Evolutionary conservation across 148 eudicot species (phyloP), one percentile per base, ranked within the genome.

Genomic region (Heliamphora exappendiculata): DNA sequence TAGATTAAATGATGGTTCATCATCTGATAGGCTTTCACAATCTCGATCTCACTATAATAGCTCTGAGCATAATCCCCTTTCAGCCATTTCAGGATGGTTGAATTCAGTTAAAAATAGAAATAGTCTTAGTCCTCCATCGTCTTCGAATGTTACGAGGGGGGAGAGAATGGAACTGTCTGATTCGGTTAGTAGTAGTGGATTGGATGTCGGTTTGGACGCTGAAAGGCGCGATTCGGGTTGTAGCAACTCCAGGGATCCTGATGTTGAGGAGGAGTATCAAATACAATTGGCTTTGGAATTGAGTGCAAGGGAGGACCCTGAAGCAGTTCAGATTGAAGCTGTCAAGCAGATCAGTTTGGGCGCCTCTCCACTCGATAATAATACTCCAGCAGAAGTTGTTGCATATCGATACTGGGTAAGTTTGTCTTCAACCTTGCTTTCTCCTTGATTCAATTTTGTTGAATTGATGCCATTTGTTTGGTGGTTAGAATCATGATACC

Each of bases 261-360:
- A 78, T 50, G 33, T 84, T 0, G 92, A 94, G n/a, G n/a, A n/a
- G 81, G 93, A 94, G 84, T 89, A 89, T 82, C 97, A 92, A 71
- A 90, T 94, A 76, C 95, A 94, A 67, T 81, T 92, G 79, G 98
- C 98, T 76, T 81, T 94, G 86, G 96, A 89, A 82, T 75, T 94
- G 88, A 94, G 98, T 88, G 98, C 97, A 29, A 90, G 83, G 77
- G 98, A 94, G 86, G 98, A 94, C 71, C 98, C 98, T 28, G 98
- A 94, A 81, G 98, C 98, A 45, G 93, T 87, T 80, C 98, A 92
- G 84, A 94, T 94, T 83, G 98, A 94, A 84, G 98, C 93, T 63
- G 97, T 94, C 62, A 94, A 94, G 84, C 97, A 94, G 86, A 92
- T 94, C 45, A 94, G 97, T 81, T 89, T 94, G 80, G 98, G 95